Conservation (phyloP, 352 stramenopile genomes). For the Globisporangium solare region DNA sequence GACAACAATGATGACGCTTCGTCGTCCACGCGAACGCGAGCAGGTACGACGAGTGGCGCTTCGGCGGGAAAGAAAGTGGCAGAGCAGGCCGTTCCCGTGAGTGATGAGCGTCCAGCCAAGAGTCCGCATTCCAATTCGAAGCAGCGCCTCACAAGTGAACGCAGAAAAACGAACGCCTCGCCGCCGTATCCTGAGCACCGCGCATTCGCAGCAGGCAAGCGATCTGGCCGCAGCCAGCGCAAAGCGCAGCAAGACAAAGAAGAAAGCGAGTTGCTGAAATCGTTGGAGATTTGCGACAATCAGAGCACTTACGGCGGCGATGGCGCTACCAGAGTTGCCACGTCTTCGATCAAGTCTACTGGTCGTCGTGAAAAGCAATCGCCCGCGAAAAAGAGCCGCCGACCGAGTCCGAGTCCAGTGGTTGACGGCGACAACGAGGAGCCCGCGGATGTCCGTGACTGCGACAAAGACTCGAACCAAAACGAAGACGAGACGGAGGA, state of each 20-base stretch:
- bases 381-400: background rate
- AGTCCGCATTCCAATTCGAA: slow-evolving; percentile 11
- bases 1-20: background rate
- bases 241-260: slow-evolving; percentile 10
- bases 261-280: slow-evolving; percentile 7
- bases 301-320: slow-evolving; percentile 13
- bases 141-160: slow-evolving; percentile 21
- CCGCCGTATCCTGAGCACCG: slow-evolving; percentile 23
- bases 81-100: slow-evolving; percentile 8
- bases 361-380: slow-evolving; percentile 2
- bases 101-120: slow-evolving; percentile 1
- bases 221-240: slow-evolving; percentile 12
- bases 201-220: slow-evolving; percentile 9
- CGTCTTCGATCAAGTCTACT: background rate
- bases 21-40: slow-evolving; percentile 1
- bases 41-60: slow-evolving; percentile 4
- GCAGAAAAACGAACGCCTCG: slow-evolving; percentile 26
- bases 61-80: slow-evolving; percentile 1
- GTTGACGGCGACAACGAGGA: slow-evolving; percentile 12
- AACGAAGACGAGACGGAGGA: slow-evolving; percentile 58
- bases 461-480: slow-evolving; percentile 45
- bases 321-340: too few species aligned
- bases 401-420: background rate
- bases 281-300: slow-evolving; percentile 8
- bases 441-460: slow-evolving; percentile 7